phyloP scores from a whole-genome alignment of 345 rosid genomes.

The Bruguiera sexangula region DNA sequence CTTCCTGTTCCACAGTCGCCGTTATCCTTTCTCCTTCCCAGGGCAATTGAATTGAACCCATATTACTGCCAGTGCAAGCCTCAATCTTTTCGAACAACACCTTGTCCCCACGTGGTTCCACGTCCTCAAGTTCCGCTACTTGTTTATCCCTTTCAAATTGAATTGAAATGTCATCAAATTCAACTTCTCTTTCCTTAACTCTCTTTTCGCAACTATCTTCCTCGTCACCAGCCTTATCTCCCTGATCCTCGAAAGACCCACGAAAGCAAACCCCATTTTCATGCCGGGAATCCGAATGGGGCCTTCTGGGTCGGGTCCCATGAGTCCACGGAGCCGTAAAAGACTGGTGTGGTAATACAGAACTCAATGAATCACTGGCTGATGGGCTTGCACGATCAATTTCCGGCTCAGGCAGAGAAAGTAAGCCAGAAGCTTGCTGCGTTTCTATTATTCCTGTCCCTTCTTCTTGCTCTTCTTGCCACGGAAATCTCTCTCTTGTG shows the following conservation, averaged over 20 bases:
- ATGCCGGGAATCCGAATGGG: conserved; percentile 24
- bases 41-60: conserved; percentile 27
- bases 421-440: conserved; percentile 23
- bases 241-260: conserved; percentile 10
- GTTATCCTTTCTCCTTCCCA: conserved; percentile 27
- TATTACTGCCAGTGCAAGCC: neutral
- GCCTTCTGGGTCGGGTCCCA: conserved; percentile 27
- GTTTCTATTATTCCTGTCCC: conserved; percentile 17
- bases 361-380: conserved; percentile 30
- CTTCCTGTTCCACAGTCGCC: conserved; percentile 16
- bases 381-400: conserved; percentile 16
- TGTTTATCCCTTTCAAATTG: conserved; percentile 8
- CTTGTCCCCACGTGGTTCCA: conserved; percentile 9
- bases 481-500: conserved; percentile 52
- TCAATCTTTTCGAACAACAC: conserved; percentile 5
- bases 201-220: neutral
- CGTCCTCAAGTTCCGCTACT: conserved; percentile 5
- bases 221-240: neutral
- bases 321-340: conserved; percentile 66
- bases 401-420: conserved; percentile 21
- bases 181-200: neutral
- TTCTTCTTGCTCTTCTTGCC: conserved; percentile 49
- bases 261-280: conserved; percentile 12
- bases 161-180: conserved; percentile 2
- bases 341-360: conserved; percentile 20